Evolutionary conservation across 2,329 filamentous ascomycete genomes (phyloP).

Genomic region (Shiraia sp.): DNA sequence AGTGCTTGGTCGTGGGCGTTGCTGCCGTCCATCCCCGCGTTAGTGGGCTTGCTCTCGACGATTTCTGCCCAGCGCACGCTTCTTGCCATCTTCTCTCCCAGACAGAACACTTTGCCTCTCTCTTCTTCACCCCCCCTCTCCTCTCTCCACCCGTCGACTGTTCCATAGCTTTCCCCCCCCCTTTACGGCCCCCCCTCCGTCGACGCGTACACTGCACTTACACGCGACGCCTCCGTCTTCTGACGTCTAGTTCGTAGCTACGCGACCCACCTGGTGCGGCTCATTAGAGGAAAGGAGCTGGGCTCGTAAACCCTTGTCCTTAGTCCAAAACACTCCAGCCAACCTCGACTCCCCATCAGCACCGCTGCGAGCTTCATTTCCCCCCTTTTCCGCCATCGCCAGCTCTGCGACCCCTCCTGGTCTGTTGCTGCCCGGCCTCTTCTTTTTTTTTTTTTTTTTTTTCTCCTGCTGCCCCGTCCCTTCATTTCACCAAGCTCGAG

Average conservation of each 20-base stretch:
- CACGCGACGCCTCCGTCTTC: slow-evolving; percentile 5
- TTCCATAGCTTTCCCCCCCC: no score
- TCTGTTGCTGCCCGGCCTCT: slow-evolving; percentile 5
- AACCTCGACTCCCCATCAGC: slow-evolving; percentile 23
- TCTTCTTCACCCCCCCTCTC: no score
- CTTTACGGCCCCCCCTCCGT: slow-evolving; percentile 2
- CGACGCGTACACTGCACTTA: slow-evolving; percentile 8
- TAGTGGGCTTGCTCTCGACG: no score
- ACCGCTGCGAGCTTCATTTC: slow-evolving; percentile 21
- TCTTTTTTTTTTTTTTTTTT: slow-evolving; percentile 6
- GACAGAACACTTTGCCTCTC: no score
- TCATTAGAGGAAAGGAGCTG: slow-evolving; percentile 31
- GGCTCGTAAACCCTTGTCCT: slow-evolving; percentile 25
- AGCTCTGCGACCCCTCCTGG: slow-evolving; percentile 2
- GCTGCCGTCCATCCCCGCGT: no score
- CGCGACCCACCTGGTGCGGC: slow-evolving; percentile 29
- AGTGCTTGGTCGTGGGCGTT: no score
- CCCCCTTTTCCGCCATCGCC: slow-evolving; percentile 15
- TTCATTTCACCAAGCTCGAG: slow-evolving; percentile 21
- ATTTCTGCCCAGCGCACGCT: no score
- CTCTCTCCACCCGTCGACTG: no score
- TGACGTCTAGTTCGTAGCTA: slow-evolving; percentile 18
- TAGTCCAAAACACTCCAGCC: slow-evolving; percentile 23
- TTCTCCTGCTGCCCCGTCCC: slow-evolving; percentile 5
- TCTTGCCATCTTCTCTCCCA: no score